Evolutionary conservation across 2,329 filamentous ascomycete species (phyloP).

Genomic region (Fusarium succisae): DNA sequence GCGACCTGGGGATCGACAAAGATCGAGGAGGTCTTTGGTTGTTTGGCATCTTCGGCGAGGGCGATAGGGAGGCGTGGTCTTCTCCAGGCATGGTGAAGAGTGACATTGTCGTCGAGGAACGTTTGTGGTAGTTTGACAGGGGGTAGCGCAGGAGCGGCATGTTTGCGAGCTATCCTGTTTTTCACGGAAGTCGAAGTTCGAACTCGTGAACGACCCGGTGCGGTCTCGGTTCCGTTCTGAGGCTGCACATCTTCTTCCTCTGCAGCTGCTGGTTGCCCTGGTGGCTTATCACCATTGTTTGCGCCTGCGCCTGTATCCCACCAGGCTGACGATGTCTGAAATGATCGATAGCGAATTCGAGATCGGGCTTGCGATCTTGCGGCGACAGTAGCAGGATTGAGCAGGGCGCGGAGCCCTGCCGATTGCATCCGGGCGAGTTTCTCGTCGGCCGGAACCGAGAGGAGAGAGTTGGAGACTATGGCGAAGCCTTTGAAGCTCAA

Average conservation of each 20-base stretch:
- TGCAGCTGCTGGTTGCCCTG: conserved; percentile 37
- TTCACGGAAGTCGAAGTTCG: conserved; percentile 41
- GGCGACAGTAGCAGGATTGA: conserved; percentile 40
- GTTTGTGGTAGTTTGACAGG: conserved; percentile 63
- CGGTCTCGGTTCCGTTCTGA: conserved; percentile 42
- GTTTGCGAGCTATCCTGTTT: conserved; percentile 46
- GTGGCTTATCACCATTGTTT: conserved; percentile 43
- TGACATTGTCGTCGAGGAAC: conserved; percentile 65
- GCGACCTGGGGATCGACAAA: conserved; percentile 37
- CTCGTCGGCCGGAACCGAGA: conserved; percentile 18
- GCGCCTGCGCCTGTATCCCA: conserved; percentile 30
- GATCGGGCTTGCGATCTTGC: conserved; percentile 36
- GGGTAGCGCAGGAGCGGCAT: conserved; percentile 55
- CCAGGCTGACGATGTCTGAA: conserved; percentile 33
- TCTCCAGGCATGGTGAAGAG: conserved; percentile 34
- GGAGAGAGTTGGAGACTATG: not conserved
- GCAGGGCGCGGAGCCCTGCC: conserved; percentile 44
- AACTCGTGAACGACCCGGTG: conserved; percentile 42
- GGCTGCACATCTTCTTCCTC: conserved; percentile 44
- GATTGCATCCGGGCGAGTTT: conserved; percentile 47
- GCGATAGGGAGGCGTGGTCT: conserved; percentile 46
- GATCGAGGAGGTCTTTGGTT: conserved; percentile 46
- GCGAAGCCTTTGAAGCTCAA: not conserved
- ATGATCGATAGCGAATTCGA: conserved; percentile 35
- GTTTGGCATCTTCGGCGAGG: conserved; percentile 46